Conservation (phyloP, 306 rosid genomes). For the Casuarina cunninghamiana region DNA sequence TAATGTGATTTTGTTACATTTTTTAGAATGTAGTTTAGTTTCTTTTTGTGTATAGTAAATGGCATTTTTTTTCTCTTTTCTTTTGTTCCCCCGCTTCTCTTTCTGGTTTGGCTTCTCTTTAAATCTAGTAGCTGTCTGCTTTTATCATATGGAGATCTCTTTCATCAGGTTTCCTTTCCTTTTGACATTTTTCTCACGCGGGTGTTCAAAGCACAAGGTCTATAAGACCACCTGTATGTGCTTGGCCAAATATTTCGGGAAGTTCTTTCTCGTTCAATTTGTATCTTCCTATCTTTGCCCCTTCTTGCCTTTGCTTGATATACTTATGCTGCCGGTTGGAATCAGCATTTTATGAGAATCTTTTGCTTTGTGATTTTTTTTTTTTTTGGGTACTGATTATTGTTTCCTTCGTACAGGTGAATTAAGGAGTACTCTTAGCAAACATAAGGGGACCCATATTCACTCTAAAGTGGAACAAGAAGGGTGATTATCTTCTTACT, state of each 20-base stretch:
- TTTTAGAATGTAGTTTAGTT: neutral
- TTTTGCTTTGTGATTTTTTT: neutral
- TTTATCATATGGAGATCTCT: neutral
- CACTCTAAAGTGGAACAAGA: slow-evolving; percentile 94
- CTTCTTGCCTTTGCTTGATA: neutral
- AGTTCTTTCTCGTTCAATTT: neutral
- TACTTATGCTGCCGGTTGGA: neutral
- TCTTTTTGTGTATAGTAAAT: neutral
- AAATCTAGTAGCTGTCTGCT: neutral
- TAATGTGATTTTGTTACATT: neutral
- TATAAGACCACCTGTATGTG: neutral
- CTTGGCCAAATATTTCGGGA: neutral
- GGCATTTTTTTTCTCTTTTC: no score
- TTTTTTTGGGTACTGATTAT: neutral
- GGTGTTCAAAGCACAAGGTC: neutral
- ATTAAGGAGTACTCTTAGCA: slow-evolving; percentile 69
- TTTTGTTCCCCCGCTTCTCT: neutral
- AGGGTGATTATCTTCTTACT: slow-evolving; percentile 91
- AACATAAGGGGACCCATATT: slow-evolving; percentile 91
- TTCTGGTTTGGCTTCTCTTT: neutral
- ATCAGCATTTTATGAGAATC: neutral
- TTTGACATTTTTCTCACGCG: neutral
- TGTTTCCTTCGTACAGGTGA: slow-evolving; percentile 61
- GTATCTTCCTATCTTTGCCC: neutral
- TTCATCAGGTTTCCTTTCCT: neutral